Conservation (phyloP, 108 stramenopile genomes). For the Nitzschia putrida region DNA sequence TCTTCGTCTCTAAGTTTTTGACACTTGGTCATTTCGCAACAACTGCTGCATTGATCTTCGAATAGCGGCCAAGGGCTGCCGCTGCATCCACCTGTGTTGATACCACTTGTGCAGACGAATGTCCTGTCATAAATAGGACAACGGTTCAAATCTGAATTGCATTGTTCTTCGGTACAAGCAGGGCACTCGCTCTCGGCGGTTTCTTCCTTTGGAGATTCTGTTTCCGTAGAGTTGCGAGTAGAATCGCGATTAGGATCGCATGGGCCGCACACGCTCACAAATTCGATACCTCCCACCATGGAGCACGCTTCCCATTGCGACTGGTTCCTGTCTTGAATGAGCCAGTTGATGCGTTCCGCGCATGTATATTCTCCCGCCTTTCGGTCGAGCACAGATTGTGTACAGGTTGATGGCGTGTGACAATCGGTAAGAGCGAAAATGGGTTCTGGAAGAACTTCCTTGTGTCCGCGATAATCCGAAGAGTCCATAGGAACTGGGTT, state of each 20-base stretch:
- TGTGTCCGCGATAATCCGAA: slow-evolving; percentile 32
- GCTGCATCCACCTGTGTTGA: slow-evolving; percentile 61
- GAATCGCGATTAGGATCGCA: slow-evolving; percentile 52
- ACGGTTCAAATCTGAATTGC: slow-evolving; percentile 59
- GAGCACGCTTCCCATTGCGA: slow-evolving; percentile 65
- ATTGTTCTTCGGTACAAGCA: slow-evolving; percentile 52
- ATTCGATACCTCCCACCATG: slow-evolving; percentile 59
- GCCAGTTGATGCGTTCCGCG: slow-evolving; percentile 62
- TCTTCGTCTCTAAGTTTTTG: slow-evolving; percentile 26
- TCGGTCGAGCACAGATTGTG: slow-evolving; percentile 48
- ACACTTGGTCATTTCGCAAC: slow-evolving; percentile 61
- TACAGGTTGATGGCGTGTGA: slow-evolving; percentile 63
- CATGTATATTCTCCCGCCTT: slow-evolving; percentile 61
- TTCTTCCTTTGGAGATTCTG: background rate
- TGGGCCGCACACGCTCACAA: slow-evolving; percentile 44
- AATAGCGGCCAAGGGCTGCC: slow-evolving; percentile 46
- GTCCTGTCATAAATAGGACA: slow-evolving; percentile 56
- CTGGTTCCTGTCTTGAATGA: slow-evolving; percentile 48
- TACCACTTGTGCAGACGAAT: slow-evolving; percentile 66
- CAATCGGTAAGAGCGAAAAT: slow-evolving; percentile 51
- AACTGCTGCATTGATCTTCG: slow-evolving; percentile 44
- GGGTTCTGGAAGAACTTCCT: slow-evolving; percentile 34
- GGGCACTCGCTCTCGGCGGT: slow-evolving; percentile 35
- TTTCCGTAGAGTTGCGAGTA: slow-evolving; percentile 6
- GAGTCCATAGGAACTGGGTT: slow-evolving; percentile 36